Evolutionary conservation across 2,329 filamentous ascomycete genomes (phyloP).

Genomic region (Fusarium algeriense): DNA sequence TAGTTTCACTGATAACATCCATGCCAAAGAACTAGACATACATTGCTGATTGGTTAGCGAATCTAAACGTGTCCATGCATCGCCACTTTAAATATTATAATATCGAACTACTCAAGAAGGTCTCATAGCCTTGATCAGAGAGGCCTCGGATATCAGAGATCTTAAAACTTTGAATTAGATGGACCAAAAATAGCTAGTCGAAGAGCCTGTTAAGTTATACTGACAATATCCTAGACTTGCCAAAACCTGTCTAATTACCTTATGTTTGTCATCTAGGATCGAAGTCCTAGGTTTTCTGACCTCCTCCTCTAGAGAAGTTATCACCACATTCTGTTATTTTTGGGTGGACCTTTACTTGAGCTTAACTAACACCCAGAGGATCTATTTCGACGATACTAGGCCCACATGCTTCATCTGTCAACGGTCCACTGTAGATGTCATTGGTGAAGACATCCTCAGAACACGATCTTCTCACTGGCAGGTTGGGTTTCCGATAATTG

Average conservation of each 20-base stretch:
- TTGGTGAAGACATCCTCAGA: background rate
- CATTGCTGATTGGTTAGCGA: constrained; percentile 22
- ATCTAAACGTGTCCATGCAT: background rate
- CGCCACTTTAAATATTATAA: constrained; percentile 6
- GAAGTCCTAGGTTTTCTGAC: no score
- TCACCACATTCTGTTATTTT: constrained; percentile 20
- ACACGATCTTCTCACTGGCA: background rate
- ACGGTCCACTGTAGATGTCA: constrained; percentile 16
- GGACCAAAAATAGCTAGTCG: no score
- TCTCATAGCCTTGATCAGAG: background rate
- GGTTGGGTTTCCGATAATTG: background rate
- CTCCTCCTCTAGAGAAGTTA: constrained; percentile 4
- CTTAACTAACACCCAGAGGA: constrained; percentile 22
- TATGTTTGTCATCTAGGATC: no score
- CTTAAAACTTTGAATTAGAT: no score
- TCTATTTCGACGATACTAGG: constrained; percentile 1
- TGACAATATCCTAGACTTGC: no score
- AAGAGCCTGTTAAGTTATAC: no score
- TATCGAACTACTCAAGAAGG: background rate
- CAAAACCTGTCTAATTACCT: no score
- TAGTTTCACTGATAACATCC: constrained; percentile 16
- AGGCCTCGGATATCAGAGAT: background rate
- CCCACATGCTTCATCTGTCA: constrained; percentile 37
- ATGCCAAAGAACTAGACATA: background rate
- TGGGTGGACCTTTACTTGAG: constrained; percentile 27